Evolutionary conservation across 495 filamentous ascomycete genomes (phyloP).

Genomic region (Peziza echinospora): DNA sequence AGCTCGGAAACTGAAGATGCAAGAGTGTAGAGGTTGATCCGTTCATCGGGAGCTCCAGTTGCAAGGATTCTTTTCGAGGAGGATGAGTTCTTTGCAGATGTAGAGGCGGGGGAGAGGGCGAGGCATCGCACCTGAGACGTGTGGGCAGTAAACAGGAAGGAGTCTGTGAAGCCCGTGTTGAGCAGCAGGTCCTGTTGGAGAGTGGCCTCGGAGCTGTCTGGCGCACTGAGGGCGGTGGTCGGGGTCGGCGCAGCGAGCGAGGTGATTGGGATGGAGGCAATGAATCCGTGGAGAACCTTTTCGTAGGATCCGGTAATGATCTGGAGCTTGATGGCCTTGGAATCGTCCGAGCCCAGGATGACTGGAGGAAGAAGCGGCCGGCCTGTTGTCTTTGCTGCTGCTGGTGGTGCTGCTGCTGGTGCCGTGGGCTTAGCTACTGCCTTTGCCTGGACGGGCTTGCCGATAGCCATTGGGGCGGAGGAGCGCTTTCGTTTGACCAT

Average conservation of each 20-base stretch:
- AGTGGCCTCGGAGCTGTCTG: conserved; percentile 3
- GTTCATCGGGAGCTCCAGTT: conserved; percentile 75
- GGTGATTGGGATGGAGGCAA: conserved; percentile 38
- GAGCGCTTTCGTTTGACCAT: conserved; percentile 68
- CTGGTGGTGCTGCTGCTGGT: conserved; percentile 11
- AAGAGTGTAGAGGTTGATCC: conserved; percentile 82
- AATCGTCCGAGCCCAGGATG: conserved; percentile 1
- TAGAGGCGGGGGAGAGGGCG: conserved; percentile 60
- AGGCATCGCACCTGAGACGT: conserved; percentile 73
- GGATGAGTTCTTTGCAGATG: conserved; percentile 20
- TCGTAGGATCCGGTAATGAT: conserved; percentile 92
- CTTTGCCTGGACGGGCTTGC: conserved; percentile 7
- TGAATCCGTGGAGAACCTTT: conserved; percentile 75
- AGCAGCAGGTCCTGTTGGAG: conserved; percentile 24
- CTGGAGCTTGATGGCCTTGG: conserved; percentile 40
- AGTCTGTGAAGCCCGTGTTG: conserved; percentile 47
- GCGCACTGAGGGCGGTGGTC: conserved; percentile 8
- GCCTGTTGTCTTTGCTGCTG: background rate
- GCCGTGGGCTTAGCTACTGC: conserved; percentile 20
- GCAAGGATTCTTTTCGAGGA: conserved; percentile 64
- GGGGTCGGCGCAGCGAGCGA: conserved; percentile 1
- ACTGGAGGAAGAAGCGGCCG: background rate
- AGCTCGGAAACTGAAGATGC: conserved; percentile 41
- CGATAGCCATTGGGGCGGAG: conserved; percentile 9
- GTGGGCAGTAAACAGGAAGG: conserved; percentile 90